Evolutionary conservation across 306 rosid species (phyloP), one percentile per base, ranked within the genome.

Genomic region (Castanea crenata): DNA sequence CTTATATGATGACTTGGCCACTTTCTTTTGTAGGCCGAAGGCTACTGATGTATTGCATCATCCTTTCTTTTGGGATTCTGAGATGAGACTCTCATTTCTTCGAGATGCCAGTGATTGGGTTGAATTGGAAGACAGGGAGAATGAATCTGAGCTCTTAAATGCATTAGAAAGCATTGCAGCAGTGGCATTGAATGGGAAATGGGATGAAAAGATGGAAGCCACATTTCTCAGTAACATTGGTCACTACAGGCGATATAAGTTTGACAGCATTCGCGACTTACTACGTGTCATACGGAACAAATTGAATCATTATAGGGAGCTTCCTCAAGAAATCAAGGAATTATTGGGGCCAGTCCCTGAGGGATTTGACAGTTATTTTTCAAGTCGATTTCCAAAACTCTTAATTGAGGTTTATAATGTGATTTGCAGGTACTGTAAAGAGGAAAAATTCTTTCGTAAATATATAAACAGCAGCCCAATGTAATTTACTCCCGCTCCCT

Each of bases 341-440:
- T 19, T 85, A 32, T 70, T 90, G 55, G 97, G 94, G 76, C 73
- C 93, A 64, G 77, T 88, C 81, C 93, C 94, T 7, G 89, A 87
- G 74, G 97, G 94, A 58, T 92, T 87, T 74, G 80, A 81, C 21
- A 34, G 75, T 68, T 92, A 92, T 83, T 92, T 92, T 83, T 82
- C 91, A 12, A 81, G 79, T 71, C 89, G 97, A 57, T 92, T 84
- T 73, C 97, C 97, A 2, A 88, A 77, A 78, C 90, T 92, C 49
- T 77, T 90, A 56, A 88, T 92, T 16, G 91, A 90, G 82, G 93
- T 88, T 54, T 88, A 87, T 75, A 87, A 88, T 76, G 89, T 88
- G 63, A 78, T 90, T 20, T 54, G 70, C 76, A 55, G 27, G 69
- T 80, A 76, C 69, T 88, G 94, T 87, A 80, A 82, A 75, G 85